Percentiles rank a stretch among this genome's conserved stretches.
Evolutionary conservation across 2,329 filamentous ascomycete species (phyloP).

Genomic region (Verticillium zaregamsianum): DNA sequence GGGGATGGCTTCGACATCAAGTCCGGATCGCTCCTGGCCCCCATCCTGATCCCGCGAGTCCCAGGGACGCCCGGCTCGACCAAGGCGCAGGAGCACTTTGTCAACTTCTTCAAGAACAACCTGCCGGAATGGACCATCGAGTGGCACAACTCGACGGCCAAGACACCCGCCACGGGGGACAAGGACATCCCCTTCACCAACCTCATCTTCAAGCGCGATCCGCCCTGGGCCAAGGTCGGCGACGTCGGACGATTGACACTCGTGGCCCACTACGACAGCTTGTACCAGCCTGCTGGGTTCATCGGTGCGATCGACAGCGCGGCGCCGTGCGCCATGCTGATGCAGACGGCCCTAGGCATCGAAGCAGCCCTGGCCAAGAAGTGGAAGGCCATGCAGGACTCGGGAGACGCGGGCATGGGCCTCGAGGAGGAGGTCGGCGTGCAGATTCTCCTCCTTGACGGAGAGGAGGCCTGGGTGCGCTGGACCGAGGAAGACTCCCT

Average conservation of each 20-base stretch:
- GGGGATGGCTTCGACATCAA: conserved; percentile 75
- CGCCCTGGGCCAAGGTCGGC: conserved; percentile 71
- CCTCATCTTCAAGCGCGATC: conserved; percentile 81
- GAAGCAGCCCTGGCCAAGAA: conserved; percentile 76
- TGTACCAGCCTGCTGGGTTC: conserved; percentile 76
- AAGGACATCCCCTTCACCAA: conserved; percentile 79
- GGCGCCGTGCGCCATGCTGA: conserved; percentile 87
- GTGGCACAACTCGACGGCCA: conserved; percentile 87
- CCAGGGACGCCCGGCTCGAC: conserved; percentile 76
- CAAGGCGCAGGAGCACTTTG: conserved; percentile 75
- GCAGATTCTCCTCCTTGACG: conserved; percentile 86
- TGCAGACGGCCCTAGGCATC: conserved; percentile 79
- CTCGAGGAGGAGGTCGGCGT: conserved; percentile 77
- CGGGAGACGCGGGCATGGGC: conserved; percentile 45
- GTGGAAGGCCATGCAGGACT: conserved; percentile 69
- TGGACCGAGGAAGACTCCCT: conserved; percentile 83
- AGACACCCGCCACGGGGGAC: conserved; percentile 70
- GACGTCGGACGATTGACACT: conserved; percentile 79
- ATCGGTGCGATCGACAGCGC: conserved; percentile 93
- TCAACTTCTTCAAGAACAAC: conserved; percentile 69
- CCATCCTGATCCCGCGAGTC: conserved; percentile 83
- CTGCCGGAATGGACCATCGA: conserved; percentile 77
- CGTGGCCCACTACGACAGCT: conserved; percentile 91
- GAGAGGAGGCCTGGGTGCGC: conserved; percentile 81
- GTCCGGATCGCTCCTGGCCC: conserved; percentile 71